Evolutionary conservation across 768 basidiomycete genomes (phyloP).

Genomic region (Boletus patriciae): DNA sequence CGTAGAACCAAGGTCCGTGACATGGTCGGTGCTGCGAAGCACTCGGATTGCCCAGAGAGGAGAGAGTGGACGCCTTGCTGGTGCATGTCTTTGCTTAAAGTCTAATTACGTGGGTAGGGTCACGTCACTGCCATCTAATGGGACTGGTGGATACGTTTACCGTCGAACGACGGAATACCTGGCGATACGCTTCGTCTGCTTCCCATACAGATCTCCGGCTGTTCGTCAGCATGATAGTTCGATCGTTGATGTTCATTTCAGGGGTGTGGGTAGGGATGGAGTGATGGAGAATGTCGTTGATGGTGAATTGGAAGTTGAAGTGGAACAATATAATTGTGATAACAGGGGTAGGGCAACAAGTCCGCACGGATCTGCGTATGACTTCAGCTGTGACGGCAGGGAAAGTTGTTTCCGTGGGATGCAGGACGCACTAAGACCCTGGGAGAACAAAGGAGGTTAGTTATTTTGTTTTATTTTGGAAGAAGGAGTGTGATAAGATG

Average conservation of each 20-base stretch:
- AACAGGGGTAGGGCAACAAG: slow-evolving; percentile 17
- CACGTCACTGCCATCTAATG: slow-evolving; percentile 36
- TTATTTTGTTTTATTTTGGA: slow-evolving; percentile 9
- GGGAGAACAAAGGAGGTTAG: slow-evolving; percentile 14
- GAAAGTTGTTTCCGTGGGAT: slow-evolving; percentile 14
- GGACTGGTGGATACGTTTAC: slow-evolving; percentile 11
- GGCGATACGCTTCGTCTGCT: slow-evolving; percentile 10
- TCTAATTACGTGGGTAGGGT: slow-evolving; percentile 36
- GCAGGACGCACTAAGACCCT: slow-evolving; percentile 27
- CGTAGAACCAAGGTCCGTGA: slow-evolving; percentile 25
- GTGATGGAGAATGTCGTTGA: slow-evolving; percentile 23
- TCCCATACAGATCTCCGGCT: slow-evolving; percentile 16
- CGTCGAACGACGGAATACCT: slow-evolving; percentile 10
- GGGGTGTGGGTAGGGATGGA: slow-evolving; percentile 9
- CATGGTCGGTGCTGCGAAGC: slow-evolving; percentile 15
- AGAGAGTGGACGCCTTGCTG: slow-evolving; percentile 20
- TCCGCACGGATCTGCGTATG: slow-evolving; percentile 33
- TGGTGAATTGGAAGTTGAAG: slow-evolving; percentile 21
- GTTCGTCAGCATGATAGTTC: slow-evolving; percentile 13
- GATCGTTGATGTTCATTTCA: slow-evolving; percentile 18
- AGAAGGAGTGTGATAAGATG: slow-evolving; percentile 28
- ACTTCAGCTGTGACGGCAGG: slow-evolving; percentile 30
- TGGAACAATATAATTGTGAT: slow-evolving; percentile 19
- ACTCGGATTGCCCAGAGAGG: slow-evolving; percentile 19
- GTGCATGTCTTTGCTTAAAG: slow-evolving; percentile 38